A percentile compares a stretch with the other conserved stretches of the same genome.
Conservation (phyloP, 1,139 yeast genomes). For the Debaryomyces sp. region DNA sequence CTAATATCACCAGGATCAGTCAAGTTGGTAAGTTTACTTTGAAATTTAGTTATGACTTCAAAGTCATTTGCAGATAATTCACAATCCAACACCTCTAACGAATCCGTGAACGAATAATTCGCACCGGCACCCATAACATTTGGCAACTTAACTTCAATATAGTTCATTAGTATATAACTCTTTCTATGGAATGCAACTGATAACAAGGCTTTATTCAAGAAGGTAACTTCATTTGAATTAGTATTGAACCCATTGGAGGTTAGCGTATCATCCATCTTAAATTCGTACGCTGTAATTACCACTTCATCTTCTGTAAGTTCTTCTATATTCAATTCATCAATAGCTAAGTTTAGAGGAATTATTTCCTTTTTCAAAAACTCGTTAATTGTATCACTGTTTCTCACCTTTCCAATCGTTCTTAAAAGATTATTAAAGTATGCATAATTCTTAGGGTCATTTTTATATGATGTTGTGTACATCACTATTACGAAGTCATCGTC, state of each 20-base stretch:
- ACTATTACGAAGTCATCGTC: conserved; percentile 50
- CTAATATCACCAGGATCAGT: conserved; percentile 40
- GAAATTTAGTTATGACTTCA: conserved; percentile 58
- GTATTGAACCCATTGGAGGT: conserved; percentile 56
- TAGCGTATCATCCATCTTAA: conserved; percentile 64
- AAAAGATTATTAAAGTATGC: conserved; percentile 40
- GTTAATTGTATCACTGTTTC: conserved; percentile 45
- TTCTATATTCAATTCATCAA: conserved; percentile 60
- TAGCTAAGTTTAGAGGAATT: conserved; percentile 57
- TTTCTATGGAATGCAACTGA: conserved; percentile 45
- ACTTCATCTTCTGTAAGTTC: conserved; percentile 76
- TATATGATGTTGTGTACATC: conserved; percentile 45
- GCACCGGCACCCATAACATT: conserved; percentile 24
- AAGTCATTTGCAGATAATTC: conserved; percentile 54
- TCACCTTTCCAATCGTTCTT: conserved; percentile 45
- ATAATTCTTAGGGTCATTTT: conserved; percentile 38
- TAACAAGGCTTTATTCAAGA: conserved; percentile 38
- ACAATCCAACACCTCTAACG: conserved; percentile 48
- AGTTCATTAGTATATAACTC: conserved; percentile 47
- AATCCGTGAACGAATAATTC: conserved; percentile 25
- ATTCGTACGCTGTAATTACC: conserved; percentile 68
- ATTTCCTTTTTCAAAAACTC: conserved; percentile 58
- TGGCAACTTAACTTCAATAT: conserved; percentile 48
- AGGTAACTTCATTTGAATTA: conserved; percentile 42
- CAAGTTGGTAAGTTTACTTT: conserved; percentile 30